Evolutionary conservation across 345 rosid genomes (phyloP).

Genomic region (Gossypium arboreum): DNA sequence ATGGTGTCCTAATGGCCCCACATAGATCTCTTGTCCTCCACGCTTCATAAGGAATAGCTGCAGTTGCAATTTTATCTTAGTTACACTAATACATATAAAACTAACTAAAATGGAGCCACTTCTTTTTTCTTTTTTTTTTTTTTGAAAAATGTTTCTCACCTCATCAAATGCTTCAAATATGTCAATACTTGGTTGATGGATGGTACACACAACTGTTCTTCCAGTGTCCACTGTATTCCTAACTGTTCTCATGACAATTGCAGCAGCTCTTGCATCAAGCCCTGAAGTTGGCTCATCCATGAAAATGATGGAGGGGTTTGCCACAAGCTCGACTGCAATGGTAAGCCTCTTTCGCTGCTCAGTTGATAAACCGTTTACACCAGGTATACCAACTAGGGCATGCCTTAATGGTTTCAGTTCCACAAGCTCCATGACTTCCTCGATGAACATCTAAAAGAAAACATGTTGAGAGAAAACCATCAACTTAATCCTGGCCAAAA

Average conservation of each 20-base stretch:
- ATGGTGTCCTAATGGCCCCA: conserved; percentile 69
- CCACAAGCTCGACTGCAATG: conserved; percentile 89
- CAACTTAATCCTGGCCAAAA: background rate
- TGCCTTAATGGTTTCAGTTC: conserved; percentile 56
- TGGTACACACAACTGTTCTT: conserved; percentile 90
- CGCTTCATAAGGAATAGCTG: conserved; percentile 68
- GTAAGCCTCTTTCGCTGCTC: conserved; percentile 91
- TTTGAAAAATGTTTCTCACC: conserved; percentile 30
- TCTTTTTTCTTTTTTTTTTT: background rate
- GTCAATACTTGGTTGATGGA: conserved; percentile 93
- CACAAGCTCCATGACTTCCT: conserved; percentile 89
- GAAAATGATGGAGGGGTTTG: conserved; percentile 87
- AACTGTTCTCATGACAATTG: conserved; percentile 87
- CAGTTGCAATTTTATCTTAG: conserved; percentile 3
- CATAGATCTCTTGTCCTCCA: conserved; percentile 82
- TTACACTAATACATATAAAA: background rate
- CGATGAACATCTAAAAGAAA: conserved; percentile 60
- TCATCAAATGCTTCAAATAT: conserved; percentile 91
- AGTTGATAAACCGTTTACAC: conserved; percentile 70
- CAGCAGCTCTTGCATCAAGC: conserved; percentile 92
- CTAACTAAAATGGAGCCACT: background rate
- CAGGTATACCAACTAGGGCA: conserved; percentile 80
- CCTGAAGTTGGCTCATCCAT: conserved; percentile 99
- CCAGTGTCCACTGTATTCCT: conserved; percentile 90
- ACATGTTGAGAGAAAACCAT: background rate